Evolutionary conservation across 1,284 basidiomycete species (phyloP).

Genomic region (Schizopora paradoxa): DNA sequence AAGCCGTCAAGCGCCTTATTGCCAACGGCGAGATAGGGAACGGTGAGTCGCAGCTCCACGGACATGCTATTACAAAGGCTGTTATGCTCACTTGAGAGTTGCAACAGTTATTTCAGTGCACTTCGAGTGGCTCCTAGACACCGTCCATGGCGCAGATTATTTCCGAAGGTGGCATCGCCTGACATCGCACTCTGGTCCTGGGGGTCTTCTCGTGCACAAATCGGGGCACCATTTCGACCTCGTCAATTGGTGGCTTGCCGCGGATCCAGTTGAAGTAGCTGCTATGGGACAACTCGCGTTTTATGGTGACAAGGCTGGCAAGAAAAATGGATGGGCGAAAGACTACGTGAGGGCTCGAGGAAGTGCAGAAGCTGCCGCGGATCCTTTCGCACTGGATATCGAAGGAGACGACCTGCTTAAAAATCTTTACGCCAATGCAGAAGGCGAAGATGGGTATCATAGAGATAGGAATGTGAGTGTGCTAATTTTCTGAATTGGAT

Average conservation of each 20-base stretch:
- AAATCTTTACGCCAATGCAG: constrained; percentile 41
- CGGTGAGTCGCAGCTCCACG: constrained; percentile 20
- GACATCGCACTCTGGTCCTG: constrained; percentile 45
- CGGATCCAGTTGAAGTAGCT: constrained; percentile 44
- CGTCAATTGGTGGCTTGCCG: constrained; percentile 53
- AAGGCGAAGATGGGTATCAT: constrained; percentile 40
- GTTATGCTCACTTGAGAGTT: not conserved
- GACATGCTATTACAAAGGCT: too few species aligned
- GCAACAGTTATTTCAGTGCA: constrained; percentile 43
- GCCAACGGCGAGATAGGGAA: constrained; percentile 46
- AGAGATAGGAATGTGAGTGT: constrained; percentile 36
- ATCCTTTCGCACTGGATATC: constrained; percentile 48
- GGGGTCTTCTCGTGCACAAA: constrained; percentile 52
- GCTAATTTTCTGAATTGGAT: not conserved
- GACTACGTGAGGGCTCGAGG: constrained; percentile 42
- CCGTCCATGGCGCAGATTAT: constrained; percentile 52
- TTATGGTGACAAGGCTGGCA: constrained; percentile 44
- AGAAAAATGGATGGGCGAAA: constrained; percentile 44
- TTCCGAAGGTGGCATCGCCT: constrained; percentile 50
- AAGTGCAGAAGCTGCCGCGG: constrained; percentile 37
- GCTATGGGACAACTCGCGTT: constrained; percentile 45
- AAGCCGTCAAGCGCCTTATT: constrained; percentile 46
- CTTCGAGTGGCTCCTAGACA: constrained; percentile 50
- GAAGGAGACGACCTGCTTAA: constrained; percentile 42
- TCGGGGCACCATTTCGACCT: constrained; percentile 48